These are phyloP conservation scores for Eutrema salsugineum DNA, from an alignment of 441 rosid species.

Conservation along the genomic window DNA sequence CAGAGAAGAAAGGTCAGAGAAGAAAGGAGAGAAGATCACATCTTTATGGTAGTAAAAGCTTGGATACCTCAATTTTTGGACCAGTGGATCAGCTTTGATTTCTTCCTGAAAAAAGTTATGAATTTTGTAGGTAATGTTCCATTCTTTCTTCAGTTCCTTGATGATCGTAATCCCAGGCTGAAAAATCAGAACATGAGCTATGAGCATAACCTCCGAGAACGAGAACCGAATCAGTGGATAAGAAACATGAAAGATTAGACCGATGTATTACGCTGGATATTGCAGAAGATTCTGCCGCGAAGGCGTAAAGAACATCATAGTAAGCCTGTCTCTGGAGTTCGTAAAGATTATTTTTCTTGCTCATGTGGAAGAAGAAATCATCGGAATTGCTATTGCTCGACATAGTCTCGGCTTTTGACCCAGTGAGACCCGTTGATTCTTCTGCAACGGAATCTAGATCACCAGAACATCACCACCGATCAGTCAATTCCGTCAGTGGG, in stretches of 20 bases:
- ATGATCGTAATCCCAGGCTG: neutral
- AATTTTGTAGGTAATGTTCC: neutral
- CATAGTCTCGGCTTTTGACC: neutral
- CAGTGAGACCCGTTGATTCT: neutral
- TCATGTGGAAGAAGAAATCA: neutral
- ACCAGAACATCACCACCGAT: neutral
- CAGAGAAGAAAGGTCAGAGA: neutral
- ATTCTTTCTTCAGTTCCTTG: neutral
- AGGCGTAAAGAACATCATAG: slow-evolving; percentile 6
- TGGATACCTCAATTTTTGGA: neutral
- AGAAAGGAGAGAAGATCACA: neutral
- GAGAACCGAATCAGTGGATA: neutral
- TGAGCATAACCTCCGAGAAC: neutral
- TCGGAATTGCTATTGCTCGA: neutral
- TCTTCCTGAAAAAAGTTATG: neutral
- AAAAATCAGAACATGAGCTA: neutral
- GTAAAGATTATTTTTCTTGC: neutral
- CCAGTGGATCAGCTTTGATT: neutral
- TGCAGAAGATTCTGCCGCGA: neutral
- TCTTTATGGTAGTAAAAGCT: neutral
- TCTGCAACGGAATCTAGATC: slow-evolving; percentile 5
- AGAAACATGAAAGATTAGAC: neutral
- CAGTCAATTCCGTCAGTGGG: neutral
- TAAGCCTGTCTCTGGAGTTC: neutral
- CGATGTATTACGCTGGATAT: neutral